Percentiles rank a stretch among this genome's conserved stretches.
phyloP scores from a whole-genome alignment of 441 rosid species.

The Bocquillonia castaneifolia region DNA sequence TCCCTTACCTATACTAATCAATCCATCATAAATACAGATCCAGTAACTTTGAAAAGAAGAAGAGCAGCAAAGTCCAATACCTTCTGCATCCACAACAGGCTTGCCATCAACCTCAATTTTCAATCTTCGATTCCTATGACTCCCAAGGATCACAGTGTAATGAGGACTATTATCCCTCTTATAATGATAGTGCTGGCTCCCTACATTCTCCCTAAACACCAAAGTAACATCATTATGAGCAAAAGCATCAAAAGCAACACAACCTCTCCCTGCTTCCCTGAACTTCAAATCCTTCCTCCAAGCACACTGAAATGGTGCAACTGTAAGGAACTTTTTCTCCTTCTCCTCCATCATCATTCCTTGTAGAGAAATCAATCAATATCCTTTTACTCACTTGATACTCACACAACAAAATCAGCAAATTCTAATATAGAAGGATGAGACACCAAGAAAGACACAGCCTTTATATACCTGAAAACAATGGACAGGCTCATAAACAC shows the following conservation, averaged over 20 bases:
- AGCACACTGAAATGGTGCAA: slow-evolving; percentile 98
- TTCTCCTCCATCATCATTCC: slow-evolving; percentile 45
- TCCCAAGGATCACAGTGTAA: slow-evolving; percentile 92
- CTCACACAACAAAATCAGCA: slow-evolving; percentile 23
- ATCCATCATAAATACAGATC: slow-evolving; percentile 92
- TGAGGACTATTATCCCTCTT: slow-evolving; percentile 91
- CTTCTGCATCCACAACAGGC: slow-evolving; percentile 77
- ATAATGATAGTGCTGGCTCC: slow-evolving; percentile 91
- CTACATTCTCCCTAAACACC: slow-evolving; percentile 91
- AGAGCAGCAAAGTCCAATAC: slow-evolving; percentile 74
- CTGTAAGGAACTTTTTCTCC: slow-evolving; percentile 71
- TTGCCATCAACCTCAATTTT: slow-evolving; percentile 91
- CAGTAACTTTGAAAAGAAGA: slow-evolving; percentile 85
- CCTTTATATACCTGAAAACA: slow-evolving; percentile 18
- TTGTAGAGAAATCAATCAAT: slow-evolving; percentile 1
- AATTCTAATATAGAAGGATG: slow-evolving; percentile 24
- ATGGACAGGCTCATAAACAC: slow-evolving; percentile 10
- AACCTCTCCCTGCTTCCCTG: slow-evolving; percentile 90
- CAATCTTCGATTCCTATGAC: slow-evolving; percentile 80
- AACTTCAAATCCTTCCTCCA: slow-evolving; percentile 95
- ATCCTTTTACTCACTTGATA: slow-evolving; percentile 11
- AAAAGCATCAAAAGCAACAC: slow-evolving; percentile 93
- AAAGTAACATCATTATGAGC: slow-evolving; percentile 95
- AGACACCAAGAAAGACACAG: slow-evolving; percentile 17
- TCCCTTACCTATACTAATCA: slow-evolving; percentile 86